phyloP scores from a whole-genome alignment of 2,329 filamentous ascomycete species.

The Sporothrix curviconia region DNA sequence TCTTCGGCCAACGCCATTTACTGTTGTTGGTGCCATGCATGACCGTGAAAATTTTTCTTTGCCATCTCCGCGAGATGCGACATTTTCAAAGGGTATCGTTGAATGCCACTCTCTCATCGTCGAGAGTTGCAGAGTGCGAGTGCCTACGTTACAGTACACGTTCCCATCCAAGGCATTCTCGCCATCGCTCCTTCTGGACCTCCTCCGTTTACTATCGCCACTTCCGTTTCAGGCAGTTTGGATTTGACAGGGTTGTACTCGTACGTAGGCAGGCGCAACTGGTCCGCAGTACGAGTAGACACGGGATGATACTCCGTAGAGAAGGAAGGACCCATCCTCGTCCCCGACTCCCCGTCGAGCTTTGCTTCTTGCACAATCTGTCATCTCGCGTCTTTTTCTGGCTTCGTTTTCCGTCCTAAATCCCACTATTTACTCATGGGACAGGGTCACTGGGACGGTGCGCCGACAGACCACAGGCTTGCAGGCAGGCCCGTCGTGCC shows the following conservation, averaged over 20 bases:
- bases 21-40: neutral
- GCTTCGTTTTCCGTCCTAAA: neutral
- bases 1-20: neutral
- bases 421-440: neutral
- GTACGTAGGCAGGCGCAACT: too few relatives aligned
- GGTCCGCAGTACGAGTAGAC: too few relatives aligned
- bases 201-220: constrained; percentile 1
- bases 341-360: neutral
- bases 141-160: neutral
- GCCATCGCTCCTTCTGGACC: too few relatives aligned
- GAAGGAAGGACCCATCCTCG: neutral
- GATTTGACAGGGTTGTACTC: neutral
- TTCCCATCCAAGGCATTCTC: neutral
- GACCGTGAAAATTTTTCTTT: neutral
- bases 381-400: neutral
- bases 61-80: too few relatives aligned
- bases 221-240: constrained; percentile 8
- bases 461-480: neutral
- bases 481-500: constrained; percentile 1
- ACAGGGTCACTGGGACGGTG: neutral
- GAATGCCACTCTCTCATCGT: neutral
- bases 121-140: neutral
- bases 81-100: too few relatives aligned
- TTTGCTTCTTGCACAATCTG: neutral
- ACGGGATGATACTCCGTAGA: too few relatives aligned